Evolutionary conservation across 2,329 filamentous ascomycete species (phyloP), one percentile per base, ranked within the genome.

Genomic region (Aspergillus alliaceus): DNA sequence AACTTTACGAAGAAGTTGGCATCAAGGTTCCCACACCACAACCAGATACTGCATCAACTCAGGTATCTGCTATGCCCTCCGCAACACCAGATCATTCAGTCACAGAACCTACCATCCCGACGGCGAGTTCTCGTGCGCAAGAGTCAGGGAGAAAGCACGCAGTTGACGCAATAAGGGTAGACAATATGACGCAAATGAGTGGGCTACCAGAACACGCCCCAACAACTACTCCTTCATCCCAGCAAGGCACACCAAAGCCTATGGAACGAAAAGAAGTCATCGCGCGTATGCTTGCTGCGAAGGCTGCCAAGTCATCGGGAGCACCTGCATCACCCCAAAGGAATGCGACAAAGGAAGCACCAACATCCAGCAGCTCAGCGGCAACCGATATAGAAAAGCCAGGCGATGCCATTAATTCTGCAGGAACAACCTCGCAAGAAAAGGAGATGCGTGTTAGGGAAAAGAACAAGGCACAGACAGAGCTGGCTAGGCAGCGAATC

Each of bases 221-320:
- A 20, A 44, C 56, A 20, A 24, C 47, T 22, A 27, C 37, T 6
- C 4, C 61, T 40, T 31, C 56, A 6, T 55, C 64, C 12, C 56
- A 50, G 12, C 22, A 49, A 20, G 64, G 58, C 6, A 18, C 62
- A 3, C 66, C 61, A 46, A 80, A 77, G 60, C 79, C 83, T 7
- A 80, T 89, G 61, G 86, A 90, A 66, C 83, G 90, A 22, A 90
- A 90, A 64, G 89, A 91, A 62, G 85, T 90, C 40, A 90, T 93
- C 58, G 89, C 90, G 4, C 85, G 88, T 49, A 81, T 92, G 54
- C 80, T 92, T 54, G 90, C 90, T n/a, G 86, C 85, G 1, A 92
- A 90, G 70, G 83, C 82, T 51, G 84, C 84, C 32, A 89, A 87
- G 54, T 59, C 65, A 25, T 53, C 69, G 29, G 64, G 63, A 14